Conservation (phyloP, 208 protist species). For the Tritrichomonas musculus region DNA sequence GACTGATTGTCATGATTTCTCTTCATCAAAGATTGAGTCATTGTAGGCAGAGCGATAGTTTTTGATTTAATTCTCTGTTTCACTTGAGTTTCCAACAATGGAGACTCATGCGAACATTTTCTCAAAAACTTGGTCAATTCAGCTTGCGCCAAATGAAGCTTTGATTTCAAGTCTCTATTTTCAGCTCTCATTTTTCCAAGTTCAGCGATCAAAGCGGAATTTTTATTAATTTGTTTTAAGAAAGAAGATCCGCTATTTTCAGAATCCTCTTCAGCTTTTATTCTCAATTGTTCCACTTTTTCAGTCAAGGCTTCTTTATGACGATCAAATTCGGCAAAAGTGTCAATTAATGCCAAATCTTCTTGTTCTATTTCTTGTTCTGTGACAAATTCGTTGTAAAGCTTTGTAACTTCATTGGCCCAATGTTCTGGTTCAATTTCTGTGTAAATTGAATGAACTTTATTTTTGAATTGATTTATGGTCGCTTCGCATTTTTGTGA, state of each 20-base stretch:
- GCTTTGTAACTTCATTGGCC: not conserved
- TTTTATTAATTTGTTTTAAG: conserved; percentile 1
- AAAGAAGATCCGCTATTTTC: not conserved
- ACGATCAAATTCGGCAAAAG: not conserved
- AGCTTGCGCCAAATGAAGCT: not conserved
- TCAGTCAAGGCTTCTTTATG: not conserved
- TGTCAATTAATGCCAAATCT: not conserved
- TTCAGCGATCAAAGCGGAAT: not conserved
- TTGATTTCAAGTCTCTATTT: not conserved
- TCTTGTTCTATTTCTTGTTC: not conserved
- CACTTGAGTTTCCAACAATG: not conserved
- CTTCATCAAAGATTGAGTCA: not conserved
- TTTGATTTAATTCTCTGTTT: not conserved
- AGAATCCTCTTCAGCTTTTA: not conserved
- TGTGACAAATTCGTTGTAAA: not conserved
- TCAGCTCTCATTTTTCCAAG: not conserved
- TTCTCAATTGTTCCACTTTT: not conserved
- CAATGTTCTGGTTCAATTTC: not conserved
- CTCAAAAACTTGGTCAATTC: not conserved
- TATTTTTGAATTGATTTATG: conserved; percentile 11
- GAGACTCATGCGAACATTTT: not conserved
- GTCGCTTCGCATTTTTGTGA: not conserved
- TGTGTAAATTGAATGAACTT: not conserved
- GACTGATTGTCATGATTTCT: not conserved
- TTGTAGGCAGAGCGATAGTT: not conserved